Conservation (phyloP, 1,139 yeast species). For the Magnusiomyces fungicola region DNA sequence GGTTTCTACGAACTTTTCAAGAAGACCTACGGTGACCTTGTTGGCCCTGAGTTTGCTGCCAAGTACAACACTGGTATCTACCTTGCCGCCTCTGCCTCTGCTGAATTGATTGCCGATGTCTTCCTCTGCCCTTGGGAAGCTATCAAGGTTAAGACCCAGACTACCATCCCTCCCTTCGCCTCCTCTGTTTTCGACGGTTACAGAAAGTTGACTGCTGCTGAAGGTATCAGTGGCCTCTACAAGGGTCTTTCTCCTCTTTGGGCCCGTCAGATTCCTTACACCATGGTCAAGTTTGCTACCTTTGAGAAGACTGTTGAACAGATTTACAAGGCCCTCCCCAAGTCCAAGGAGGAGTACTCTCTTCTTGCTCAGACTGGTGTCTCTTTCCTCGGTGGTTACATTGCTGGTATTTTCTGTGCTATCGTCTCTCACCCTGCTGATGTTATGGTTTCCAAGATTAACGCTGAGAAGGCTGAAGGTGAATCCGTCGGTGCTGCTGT, state of each 20-base stretch:
- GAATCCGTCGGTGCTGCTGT: constrained; percentile 65
- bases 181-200: constrained; percentile 56
- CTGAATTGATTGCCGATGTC: constrained; percentile 86
- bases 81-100: constrained; percentile 82
- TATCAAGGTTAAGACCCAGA: constrained; percentile 86
- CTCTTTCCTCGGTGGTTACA: constrained; percentile 87
- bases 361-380: constrained; percentile 79
- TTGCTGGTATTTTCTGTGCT: constrained; percentile 95
- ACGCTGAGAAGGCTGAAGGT: constrained; percentile 59
- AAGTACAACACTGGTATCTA: constrained; percentile 67
- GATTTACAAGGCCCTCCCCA: constrained; percentile 52
- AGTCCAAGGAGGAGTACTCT: constrained; percentile 47
- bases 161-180: constrained; percentile 80
- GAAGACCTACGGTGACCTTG: constrained; percentile 58
- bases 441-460: constrained; percentile 90
- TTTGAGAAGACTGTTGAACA: constrained; percentile 81
- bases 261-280: constrained; percentile 93
- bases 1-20: constrained; percentile 91
- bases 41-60: constrained; percentile 57
- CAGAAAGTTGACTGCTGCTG: constrained; percentile 54
- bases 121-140: constrained; percentile 91
- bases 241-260: constrained; percentile 86
- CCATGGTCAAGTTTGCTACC: constrained; percentile 92
- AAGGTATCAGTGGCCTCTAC: constrained; percentile 65
- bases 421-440: constrained; percentile 95